A percentile compares a stretch with the other conserved stretches of the same genome.
phyloP scores from a whole-genome alignment of 176 grass and related monocot genomes.

The Pontederia paniculata region DNA sequence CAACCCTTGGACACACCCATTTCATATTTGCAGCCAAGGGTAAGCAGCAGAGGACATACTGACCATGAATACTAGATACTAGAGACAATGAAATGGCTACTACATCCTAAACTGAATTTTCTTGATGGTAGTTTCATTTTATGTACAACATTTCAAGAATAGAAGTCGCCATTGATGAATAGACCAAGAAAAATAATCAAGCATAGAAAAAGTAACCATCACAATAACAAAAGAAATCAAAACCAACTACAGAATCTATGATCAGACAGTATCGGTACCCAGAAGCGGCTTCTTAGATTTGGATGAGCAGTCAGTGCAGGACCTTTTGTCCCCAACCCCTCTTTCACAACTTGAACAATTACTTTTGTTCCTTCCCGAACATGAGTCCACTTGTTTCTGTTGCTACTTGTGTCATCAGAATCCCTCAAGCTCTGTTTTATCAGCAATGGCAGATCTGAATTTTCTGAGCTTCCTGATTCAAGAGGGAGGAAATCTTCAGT shows the following conservation, averaged over 20 bases:
- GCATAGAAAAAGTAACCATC: background rate
- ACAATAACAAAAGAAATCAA: background rate
- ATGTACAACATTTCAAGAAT: too few species aligned
- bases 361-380: constrained; percentile 80
- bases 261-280: constrained; percentile 46
- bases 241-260: background rate
- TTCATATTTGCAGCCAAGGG: too few species aligned
- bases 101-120: too few species aligned
- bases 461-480: constrained; percentile 21
- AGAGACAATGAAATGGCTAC: too few species aligned
- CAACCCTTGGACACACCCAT: too few species aligned
- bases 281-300: constrained; percentile 82
- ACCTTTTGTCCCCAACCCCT: constrained; percentile 76
- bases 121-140: too few species aligned
- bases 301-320: constrained; percentile 85
- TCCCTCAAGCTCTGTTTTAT: constrained; percentile 1
- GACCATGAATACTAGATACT: too few species aligned
- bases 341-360: constrained; percentile 94
- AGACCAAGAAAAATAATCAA: too few species aligned
- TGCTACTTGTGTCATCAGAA: constrained; percentile 14
- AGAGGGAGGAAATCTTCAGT: constrained; percentile 38
- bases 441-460: background rate
- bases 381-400: constrained; percentile 60
- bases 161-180: too few species aligned
- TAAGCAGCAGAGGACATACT: too few species aligned